A percentile compares a stretch with the other conserved stretches of the same genome.
These are phyloP conservation scores for Drechslerella coelobrocha DNA, from an alignment of 2,329 filamentous ascomycete species.

Conservation along the genomic window DNA sequence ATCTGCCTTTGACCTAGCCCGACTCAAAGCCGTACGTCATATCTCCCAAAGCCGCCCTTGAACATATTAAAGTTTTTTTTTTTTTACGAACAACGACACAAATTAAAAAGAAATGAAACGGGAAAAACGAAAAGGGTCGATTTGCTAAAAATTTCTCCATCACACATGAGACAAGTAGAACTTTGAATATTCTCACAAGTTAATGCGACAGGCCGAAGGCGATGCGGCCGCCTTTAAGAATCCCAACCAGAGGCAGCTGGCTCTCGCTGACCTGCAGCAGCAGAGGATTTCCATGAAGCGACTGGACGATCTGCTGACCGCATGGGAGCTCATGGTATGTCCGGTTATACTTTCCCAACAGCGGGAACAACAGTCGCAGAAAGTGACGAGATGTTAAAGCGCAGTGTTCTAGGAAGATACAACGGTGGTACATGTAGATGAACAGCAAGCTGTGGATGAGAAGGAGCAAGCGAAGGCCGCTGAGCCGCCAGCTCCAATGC, in stretches of 20 bases:
- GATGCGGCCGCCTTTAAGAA: conserved; percentile 31
- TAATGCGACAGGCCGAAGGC: conserved; percentile 36
- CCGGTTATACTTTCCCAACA: not conserved
- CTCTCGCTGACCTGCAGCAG: conserved; percentile 31
- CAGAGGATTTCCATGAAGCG: conserved; percentile 29
- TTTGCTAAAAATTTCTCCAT: not conserved
- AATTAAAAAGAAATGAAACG: not conserved
- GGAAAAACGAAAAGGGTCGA: too few relatives aligned
- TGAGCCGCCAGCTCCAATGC: conserved; percentile 3
- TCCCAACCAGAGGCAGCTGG: conserved; percentile 36
- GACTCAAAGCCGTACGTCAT: conserved; percentile 49
- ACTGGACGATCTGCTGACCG: conserved; percentile 29
- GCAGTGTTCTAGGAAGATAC: conserved; percentile 32
- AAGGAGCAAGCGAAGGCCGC: not conserved
- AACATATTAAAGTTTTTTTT: not conserved
- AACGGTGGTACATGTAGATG: conserved; percentile 42
- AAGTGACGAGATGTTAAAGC: not conserved
- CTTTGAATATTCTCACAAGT: conserved; percentile 39
- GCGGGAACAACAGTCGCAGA: not conserved
- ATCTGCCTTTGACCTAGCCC: conserved; percentile 48
- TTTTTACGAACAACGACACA: not conserved
- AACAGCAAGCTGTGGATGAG: conserved; percentile 12
- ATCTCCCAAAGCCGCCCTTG: not conserved
- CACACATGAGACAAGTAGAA: conserved; percentile 19
- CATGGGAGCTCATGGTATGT: conserved; percentile 30